Conservation (phyloP, 805 yeast genomes). For the Debaryomyces castellii region DNA sequence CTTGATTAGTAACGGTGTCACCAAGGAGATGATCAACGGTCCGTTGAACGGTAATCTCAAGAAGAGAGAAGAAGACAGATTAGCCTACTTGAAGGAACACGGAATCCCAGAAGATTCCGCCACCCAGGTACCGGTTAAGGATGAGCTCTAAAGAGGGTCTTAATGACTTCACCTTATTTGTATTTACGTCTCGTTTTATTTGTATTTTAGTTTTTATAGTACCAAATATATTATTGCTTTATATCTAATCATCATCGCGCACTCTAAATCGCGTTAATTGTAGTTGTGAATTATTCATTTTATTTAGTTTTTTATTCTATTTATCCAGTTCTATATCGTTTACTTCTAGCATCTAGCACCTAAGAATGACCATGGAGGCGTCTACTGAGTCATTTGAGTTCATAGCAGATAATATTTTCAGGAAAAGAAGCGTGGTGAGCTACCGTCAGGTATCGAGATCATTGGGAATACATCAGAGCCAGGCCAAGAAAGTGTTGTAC, state of each 20-base stretch:
- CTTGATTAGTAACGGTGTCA: conserved; percentile 43
- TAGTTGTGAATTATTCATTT: neutral
- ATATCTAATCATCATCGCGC: neutral
- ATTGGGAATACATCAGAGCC: conserved; percentile 33
- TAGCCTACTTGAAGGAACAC: conserved; percentile 8
- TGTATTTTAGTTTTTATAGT: neutral
- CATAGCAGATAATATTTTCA: conserved; percentile 25
- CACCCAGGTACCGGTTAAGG: neutral
- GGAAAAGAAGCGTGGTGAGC: conserved; percentile 29
- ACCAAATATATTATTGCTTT: neutral
- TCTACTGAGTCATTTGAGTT: conserved; percentile 27
- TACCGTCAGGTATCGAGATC: conserved; percentile 43
- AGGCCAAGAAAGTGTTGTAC: conserved; percentile 40
- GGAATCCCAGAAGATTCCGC: neutral
- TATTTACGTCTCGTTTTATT: too few relatives aligned
- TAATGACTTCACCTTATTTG: too few relatives aligned
- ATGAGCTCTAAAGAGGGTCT: conserved; percentile 13
- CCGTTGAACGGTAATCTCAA: conserved; percentile 34
- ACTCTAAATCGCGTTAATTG: neutral
- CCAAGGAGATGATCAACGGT: conserved; percentile 40
- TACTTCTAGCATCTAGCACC: neutral
- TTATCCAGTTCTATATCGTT: neutral
- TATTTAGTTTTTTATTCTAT: neutral
- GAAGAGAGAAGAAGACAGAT: conserved; percentile 23
- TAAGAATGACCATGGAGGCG: conserved; percentile 34